Evolutionary conservation across 1,284 basidiomycete genomes (phyloP).

Genomic region (Ustilago xerochloae): DNA sequence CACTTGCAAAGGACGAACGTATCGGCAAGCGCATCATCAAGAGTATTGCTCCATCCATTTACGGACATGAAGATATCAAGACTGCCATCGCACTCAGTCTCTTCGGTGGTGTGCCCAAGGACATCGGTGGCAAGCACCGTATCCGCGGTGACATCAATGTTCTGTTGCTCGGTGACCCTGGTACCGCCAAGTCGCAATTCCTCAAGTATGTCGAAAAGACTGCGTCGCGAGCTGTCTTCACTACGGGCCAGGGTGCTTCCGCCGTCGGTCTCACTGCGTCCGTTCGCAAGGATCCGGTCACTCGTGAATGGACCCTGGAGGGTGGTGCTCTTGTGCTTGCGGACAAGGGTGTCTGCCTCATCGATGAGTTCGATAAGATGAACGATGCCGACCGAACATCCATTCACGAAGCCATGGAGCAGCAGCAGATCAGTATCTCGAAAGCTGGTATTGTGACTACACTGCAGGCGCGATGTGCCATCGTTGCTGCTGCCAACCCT

Average conservation of each 20-base stretch:
- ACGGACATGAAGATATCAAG: conserved; percentile 99
- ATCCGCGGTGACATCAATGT: conserved; percentile 98
- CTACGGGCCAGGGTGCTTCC: conserved; percentile 96
- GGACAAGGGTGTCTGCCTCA: conserved; percentile 97
- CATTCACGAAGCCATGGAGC: conserved; percentile 99
- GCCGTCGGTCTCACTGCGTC: conserved; percentile 98
- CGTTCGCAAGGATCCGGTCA: conserved; percentile 96
- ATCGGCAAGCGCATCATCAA: conserved; percentile 97
- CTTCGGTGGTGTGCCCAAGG: conserved; percentile 92
- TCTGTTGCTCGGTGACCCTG: conserved; percentile 93
- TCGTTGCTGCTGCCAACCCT: conserved; percentile 97
- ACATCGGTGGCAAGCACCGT: conserved; percentile 94
- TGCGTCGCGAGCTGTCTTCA: conserved; percentile 94
- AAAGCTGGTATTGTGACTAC: conserved; percentile 98
- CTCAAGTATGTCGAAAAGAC: conserved; percentile 99
- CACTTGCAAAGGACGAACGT: conserved; percentile 87
- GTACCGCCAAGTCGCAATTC: conserved; percentile 99
- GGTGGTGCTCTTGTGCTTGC: conserved; percentile 96
- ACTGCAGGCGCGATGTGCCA: conserved; percentile 94
- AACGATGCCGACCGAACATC: conserved; percentile 89
- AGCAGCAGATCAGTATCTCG: conserved; percentile 99
- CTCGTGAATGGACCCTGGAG: conserved; percentile 97
- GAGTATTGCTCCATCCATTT: conserved; percentile 97
- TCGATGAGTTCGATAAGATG: conserved; percentile 99
- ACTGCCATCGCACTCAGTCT: conserved; percentile 94